Conservation (phyloP, 768 basidiomycete genomes). For the Lepiota venenata region DNA sequence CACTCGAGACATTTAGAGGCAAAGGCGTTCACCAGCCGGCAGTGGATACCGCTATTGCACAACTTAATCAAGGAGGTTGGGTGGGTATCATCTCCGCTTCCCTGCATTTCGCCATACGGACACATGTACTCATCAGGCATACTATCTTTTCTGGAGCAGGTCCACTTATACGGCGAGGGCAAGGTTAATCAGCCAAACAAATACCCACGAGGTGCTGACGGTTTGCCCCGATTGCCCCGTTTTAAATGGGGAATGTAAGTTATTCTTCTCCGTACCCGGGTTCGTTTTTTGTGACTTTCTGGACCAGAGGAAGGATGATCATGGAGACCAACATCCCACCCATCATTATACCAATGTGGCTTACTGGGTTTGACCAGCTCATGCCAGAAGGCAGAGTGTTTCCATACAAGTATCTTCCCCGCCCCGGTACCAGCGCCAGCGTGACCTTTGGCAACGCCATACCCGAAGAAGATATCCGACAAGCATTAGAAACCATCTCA, state of each 20-base stretch:
- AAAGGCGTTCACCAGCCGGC: slow-evolving; percentile 85
- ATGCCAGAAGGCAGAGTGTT: slow-evolving; percentile 85
- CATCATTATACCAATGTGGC: slow-evolving; percentile 89
- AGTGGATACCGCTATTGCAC: slow-evolving; percentile 77
- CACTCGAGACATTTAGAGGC: slow-evolving; percentile 91
- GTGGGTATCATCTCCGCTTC: slow-evolving; percentile 39
- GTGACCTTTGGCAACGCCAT: slow-evolving; percentile 83
- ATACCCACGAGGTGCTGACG: slow-evolving; percentile 39
- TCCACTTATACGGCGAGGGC: slow-evolving; percentile 91
- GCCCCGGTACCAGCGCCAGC: slow-evolving; percentile 56
- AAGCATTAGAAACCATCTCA: slow-evolving; percentile 5
- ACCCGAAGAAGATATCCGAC: slow-evolving; percentile 24
- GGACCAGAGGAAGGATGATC: slow-evolving; percentile 72
- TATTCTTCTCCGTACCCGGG: not conserved
- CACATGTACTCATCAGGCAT: not conserved
- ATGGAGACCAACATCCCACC: slow-evolving; percentile 61
- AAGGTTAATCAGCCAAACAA: slow-evolving; percentile 74
- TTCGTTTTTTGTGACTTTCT: slow-evolving; percentile 6
- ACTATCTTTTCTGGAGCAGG: slow-evolving; percentile 34
- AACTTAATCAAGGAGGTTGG: slow-evolving; percentile 83
- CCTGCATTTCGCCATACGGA: slow-evolving; percentile 2
- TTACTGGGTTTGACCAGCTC: slow-evolving; percentile 79
- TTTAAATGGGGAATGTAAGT: slow-evolving; percentile 98
- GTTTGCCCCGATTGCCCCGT: slow-evolving; percentile 52
- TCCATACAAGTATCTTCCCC: slow-evolving; percentile 72